Evolutionary conservation across 306 rosid species (phyloP).

Genomic region (Glycine soja): DNA sequence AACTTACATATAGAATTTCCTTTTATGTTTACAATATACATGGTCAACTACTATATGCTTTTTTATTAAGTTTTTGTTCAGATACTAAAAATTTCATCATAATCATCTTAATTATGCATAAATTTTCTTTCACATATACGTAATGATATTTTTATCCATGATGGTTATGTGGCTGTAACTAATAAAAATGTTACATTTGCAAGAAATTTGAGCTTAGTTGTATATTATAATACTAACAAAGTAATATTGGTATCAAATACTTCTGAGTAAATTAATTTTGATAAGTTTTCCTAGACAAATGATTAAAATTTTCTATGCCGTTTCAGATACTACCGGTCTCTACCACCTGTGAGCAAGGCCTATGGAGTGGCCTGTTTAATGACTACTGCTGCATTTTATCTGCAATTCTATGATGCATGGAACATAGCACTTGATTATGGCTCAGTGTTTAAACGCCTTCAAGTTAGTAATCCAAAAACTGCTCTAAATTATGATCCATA

Average conservation of each 20-base stretch:
- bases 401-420: constrained; percentile 30
- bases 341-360: constrained; percentile 83
- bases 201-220: no score
- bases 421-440: constrained; percentile 59
- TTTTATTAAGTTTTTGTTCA: not conserved
- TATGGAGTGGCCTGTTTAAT: constrained; percentile 77
- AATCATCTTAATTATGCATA: constrained; percentile 27
- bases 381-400: constrained; percentile 63
- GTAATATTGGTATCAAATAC: no score
- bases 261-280: no score
- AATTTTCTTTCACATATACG: constrained; percentile 15
- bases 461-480: constrained; percentile 51
- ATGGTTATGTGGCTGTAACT: constrained; percentile 16
- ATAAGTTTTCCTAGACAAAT: no score
- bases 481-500: not conserved
- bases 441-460: constrained; percentile 57
- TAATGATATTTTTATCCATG: not conserved
- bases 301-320: not conserved
- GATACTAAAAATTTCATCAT: constrained; percentile 1
- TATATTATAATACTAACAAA: no score
- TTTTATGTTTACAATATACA: not conserved
- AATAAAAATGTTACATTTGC: not conserved
- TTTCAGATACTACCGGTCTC: constrained; percentile 68
- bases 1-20: not conserved
- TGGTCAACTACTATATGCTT: not conserved